Percentiles rank a stretch among this genome's conserved stretches.
Conservation (phyloP, 768 basidiomycete species). For the Sporobolomyces pararoseus region DNA sequence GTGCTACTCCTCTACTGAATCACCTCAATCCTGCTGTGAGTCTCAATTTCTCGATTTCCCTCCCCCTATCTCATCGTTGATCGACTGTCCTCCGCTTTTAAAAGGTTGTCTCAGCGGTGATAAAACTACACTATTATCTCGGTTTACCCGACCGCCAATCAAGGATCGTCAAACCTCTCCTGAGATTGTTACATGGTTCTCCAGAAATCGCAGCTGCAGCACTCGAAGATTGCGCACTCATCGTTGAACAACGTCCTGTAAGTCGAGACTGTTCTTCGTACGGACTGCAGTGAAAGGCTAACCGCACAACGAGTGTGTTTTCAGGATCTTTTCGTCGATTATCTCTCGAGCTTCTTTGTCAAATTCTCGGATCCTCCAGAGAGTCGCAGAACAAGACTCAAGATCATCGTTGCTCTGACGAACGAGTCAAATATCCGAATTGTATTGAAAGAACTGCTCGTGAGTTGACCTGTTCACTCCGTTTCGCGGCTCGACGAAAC, state of each 20-base stretch:
- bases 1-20: conserved; percentile 71
- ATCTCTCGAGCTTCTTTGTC: conserved; percentile 66
- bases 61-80: conserved; percentile 1
- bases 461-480: conserved; percentile 52
- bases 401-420: conserved; percentile 64
- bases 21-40: conserved; percentile 82
- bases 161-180: conserved; percentile 66
- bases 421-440: conserved; percentile 64
- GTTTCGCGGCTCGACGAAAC: too few relatives aligned
- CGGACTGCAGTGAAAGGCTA: too few relatives aligned
- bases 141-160: conserved; percentile 59
- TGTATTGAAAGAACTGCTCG: conserved; percentile 78
- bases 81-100: not conserved
- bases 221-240: conserved; percentile 64
- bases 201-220: conserved; percentile 72
- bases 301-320: not conserved
- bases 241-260: conserved; percentile 67
- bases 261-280: too few relatives aligned
- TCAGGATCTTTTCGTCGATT: conserved; percentile 63
- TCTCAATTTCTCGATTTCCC: conserved; percentile 15
- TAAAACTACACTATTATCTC: conserved; percentile 69
- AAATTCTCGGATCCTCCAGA: conserved; percentile 60
- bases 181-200: conserved; percentile 66
- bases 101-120: conserved; percentile 74
- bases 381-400: conserved; percentile 72